phyloP scores from a whole-genome alignment of 768 basidiomycete genomes.

The Collybiopsis luxurians region DNA sequence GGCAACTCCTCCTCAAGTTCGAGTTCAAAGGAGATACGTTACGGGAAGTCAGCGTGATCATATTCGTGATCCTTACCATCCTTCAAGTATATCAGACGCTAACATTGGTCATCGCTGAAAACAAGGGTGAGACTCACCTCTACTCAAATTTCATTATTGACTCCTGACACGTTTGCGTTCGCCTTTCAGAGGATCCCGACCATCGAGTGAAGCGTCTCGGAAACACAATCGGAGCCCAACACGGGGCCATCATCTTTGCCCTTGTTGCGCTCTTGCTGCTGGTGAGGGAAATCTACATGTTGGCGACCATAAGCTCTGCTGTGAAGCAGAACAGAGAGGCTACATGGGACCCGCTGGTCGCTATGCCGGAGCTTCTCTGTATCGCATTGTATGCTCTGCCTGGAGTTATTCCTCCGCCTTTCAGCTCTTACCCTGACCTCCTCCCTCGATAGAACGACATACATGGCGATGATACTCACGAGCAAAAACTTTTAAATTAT shows the following conservation, averaged over 20 bases:
- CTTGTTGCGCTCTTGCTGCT: slow-evolving; percentile 34
- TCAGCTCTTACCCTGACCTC: background rate
- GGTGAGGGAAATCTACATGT: slow-evolving; percentile 34
- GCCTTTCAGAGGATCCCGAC: background rate
- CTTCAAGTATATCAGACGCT: slow-evolving; percentile 29
- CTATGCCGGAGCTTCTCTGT: slow-evolving; percentile 35
- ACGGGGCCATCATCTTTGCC: slow-evolving; percentile 28
- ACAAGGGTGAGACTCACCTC: no score
- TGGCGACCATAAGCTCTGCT: slow-evolving; percentile 27
- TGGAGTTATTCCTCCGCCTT: slow-evolving; percentile 28
- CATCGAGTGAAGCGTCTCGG: background rate
- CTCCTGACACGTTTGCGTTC: background rate
- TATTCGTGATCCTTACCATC: slow-evolving; percentile 35
- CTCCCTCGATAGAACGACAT: background rate
- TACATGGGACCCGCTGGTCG: slow-evolving; percentile 40
- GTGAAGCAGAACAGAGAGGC: slow-evolving; percentile 28
- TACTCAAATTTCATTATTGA: background rate
- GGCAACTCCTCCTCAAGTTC: slow-evolving; percentile 13
- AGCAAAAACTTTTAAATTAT: no score
- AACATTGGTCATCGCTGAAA: slow-evolving; percentile 10
- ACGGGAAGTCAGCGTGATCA: slow-evolving; percentile 28
- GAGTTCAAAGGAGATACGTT: slow-evolving; percentile 20
- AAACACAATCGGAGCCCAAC: slow-evolving; percentile 19
- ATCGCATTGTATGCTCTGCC: slow-evolving; percentile 32
- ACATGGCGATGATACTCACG: no score